Conservation (phyloP, 2,329 filamentous ascomycete species). For the Nemania sp. region DNA sequence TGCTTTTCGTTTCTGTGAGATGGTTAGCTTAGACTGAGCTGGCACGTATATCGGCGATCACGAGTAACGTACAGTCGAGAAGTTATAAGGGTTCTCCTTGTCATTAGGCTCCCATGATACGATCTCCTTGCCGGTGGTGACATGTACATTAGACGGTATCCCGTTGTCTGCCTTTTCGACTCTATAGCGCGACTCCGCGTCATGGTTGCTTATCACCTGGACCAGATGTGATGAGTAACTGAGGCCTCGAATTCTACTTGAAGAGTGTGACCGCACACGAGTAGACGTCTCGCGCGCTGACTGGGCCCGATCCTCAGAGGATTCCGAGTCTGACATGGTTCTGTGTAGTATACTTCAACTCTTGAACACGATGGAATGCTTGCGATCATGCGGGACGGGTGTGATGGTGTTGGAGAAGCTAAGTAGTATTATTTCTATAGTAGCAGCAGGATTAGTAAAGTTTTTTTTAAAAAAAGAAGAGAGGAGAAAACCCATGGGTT, state of each 20-base stretch:
- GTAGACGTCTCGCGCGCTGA: conserved; percentile 6
- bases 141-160: conserved; percentile 26
- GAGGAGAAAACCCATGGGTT: background rate
- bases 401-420: background rate
- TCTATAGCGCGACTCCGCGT: conserved; percentile 46
- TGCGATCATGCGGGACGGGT: background rate
- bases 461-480: too few relatives aligned
- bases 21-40: background rate
- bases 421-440: background rate
- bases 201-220: conserved; percentile 43
- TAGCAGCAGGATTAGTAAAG: too few relatives aligned
- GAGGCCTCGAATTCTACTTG: conserved; percentile 5
- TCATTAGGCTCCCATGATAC: conserved; percentile 53
- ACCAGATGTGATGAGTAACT: conserved; percentile 32
- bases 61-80: conserved; percentile 43
- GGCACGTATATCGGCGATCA: background rate
- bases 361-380: background rate
- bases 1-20: conserved; percentile 53
- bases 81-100: conserved; percentile 58
- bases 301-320: background rate
- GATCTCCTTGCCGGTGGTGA: conserved; percentile 37
- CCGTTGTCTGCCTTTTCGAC: conserved; percentile 47
- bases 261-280: conserved; percentile 13
- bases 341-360: background rate
- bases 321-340: conserved; percentile 14